Evolutionary conservation across 305 asterid genomes (phyloP).

Genomic region (Plantago lanceolata): DNA sequence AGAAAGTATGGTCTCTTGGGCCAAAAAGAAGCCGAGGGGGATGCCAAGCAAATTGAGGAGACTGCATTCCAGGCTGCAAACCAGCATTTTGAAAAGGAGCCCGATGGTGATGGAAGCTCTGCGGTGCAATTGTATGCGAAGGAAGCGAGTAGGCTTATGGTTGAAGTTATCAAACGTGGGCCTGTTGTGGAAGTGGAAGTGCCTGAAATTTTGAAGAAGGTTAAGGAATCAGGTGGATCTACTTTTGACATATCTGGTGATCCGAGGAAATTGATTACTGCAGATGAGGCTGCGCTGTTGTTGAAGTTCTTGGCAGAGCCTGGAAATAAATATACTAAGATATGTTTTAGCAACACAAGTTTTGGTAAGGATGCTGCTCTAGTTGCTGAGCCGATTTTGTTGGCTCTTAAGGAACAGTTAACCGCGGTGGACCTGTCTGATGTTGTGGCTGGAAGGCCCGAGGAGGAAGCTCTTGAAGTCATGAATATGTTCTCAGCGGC

Average conservation of each 20-base stretch:
- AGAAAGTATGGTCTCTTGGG: constrained; percentile 74
- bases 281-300: constrained; percentile 61
- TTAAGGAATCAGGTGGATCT: constrained; percentile 42
- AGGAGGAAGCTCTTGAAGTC: constrained; percentile 88
- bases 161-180: constrained; percentile 76
- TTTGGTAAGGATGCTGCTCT: constrained; percentile 78
- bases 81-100: constrained; percentile 64
- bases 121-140: constrained; percentile 84
- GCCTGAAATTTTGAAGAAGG: constrained; percentile 36
- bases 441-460: constrained; percentile 77
- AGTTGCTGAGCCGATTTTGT: constrained; percentile 61
- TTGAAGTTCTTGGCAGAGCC: constrained; percentile 56
- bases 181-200: constrained; percentile 51
- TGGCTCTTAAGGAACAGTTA: constrained; percentile 59
- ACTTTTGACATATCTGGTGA: constrained; percentile 80
- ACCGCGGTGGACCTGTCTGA: constrained; percentile 86
- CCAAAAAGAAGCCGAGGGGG: constrained; percentile 69
- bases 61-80: constrained; percentile 60
- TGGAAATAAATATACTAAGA: constrained; percentile 54
- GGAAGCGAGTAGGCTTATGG: constrained; percentile 88
- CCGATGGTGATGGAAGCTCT: constrained; percentile 86
- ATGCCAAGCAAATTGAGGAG: constrained; percentile 70
- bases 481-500: constrained; percentile 70
- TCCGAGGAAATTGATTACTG: constrained; percentile 56
- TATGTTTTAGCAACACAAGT: constrained; percentile 87